Evolutionary conservation across 148 eudicot genomes (phyloP), one percentile per base, ranked within the genome.

Genomic region (Arbutus unedo): DNA sequence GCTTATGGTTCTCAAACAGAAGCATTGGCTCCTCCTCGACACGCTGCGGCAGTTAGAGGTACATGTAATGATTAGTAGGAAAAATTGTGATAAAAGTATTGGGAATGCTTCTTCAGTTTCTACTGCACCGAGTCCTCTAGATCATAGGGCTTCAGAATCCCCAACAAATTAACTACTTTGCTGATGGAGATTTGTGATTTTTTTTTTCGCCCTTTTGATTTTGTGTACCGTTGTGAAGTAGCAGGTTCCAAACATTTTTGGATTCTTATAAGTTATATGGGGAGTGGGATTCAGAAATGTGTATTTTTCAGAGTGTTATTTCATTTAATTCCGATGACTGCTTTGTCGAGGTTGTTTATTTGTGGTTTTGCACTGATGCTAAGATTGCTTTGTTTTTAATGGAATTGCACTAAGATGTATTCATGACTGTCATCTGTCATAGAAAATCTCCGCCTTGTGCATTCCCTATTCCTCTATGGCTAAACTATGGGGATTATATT

Each of bases 1-100:
- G 77, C 91, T 94, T 79, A 87, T 89, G 83, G 64, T 91, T 85
- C 91, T 94, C 81, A 92, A 91, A 89, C 97, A 94, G 89, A 91
- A 93, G 85, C 92, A 93, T 71, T 89, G 91, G 92, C 86, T 88
- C 83, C 90, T 94, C 50, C 82, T 86, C 14, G 97, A 94, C 83
- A 88, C 91, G 0, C 83, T 93, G 85, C 89, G 98, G 47, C 95
- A 91, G 76, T 87, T 94, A 85, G 98, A 94, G 98, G 98, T 94
- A 91, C 85, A 79, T 87, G 78, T 86, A 82, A 84, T 76, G 83
- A 83, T 74, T 79, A 80, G 57, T 86, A 74, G 54, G 75, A 85
- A 80, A 76, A 81, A 50, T 19, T 77, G 21, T 88, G 85, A 79
- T 70, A 72, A 81, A 83, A 73, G 76, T 79, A 83, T 81, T 88